Conservation (phyloP, 2,329 filamentous ascomycete genomes). For the Xylariaceae sp. region DNA sequence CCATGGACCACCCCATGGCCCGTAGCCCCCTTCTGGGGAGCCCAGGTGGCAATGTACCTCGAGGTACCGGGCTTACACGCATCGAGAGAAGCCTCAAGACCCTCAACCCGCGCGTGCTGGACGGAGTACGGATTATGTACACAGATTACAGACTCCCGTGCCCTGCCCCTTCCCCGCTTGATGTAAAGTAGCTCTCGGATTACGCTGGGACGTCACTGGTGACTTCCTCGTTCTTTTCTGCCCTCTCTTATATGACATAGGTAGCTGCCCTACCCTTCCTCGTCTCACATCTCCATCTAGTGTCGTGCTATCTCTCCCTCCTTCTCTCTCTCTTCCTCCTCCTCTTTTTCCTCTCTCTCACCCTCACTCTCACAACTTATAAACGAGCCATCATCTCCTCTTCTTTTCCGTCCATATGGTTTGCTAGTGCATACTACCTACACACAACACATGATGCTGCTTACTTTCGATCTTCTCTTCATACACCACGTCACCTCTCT, state of each 20-base stretch:
- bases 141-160: no score
- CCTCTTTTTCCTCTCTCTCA: neutral
- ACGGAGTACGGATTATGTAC: no score
- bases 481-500: neutral
- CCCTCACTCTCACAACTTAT: neutral
- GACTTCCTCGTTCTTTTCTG: no score
- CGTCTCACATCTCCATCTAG: neutral
- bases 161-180: no score
- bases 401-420: neutral
- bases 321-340: neutral
- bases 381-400: neutral
- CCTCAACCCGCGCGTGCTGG: neutral
- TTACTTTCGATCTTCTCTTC: neutral
- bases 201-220: no score
- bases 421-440: no score
- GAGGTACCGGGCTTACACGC: neutral
- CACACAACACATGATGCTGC: no score
- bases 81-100: neutral
- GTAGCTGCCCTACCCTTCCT: no score
- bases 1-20: no score
- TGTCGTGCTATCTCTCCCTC: neutral
- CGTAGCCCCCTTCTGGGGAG: neutral
- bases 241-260: neutral
- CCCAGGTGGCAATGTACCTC: neutral
- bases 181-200: no score